Evolutionary conservation across 495 filamentous ascomycete species (phyloP), one percentile per base, ranked within the genome.

Genomic region (Talaromyces liani): DNA sequence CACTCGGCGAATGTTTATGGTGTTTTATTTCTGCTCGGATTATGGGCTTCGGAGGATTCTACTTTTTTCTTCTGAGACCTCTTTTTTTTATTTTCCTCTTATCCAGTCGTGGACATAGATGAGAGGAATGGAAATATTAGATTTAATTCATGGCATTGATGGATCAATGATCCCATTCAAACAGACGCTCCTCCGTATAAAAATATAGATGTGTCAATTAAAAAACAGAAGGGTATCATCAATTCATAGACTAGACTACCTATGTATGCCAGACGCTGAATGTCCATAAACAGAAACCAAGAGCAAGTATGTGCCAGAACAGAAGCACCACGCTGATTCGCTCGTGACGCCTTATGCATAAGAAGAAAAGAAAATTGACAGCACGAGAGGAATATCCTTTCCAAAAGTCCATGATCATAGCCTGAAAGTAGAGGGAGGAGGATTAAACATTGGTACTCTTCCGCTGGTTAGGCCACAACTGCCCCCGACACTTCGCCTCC

Each of bases 401-500:
- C 6, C 8, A 41, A 41, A 14, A 41, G 36, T n/a, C 0, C 2
- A 41, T 14, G 4, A 6, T 4, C 34, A 41, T 5, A 16, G 36
- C 14, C 33, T 10, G n/a, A 62, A 8, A 34, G 22, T 20, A 20
- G 14, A 54, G 10, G n/a, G 18, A 47, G 22, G 22, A 24, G 22
- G 22, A 24, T 39, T 20, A 51, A 3, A 55, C 14, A 60, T 67
- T 71, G 6, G 62, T 68, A 20, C 69, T 69, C 64, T 80, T 78
- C 1, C 73, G 70, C n/a, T 73, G 68, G 62, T 75, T 80, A 0
- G 77, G 77, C 79, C 89, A 92, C 4, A 93, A 74, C 55, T 82
- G 90, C 0, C 86, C 84, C 10, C 89, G 79, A 67, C 90, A 93
- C 3, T 82, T 79, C n/a, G 62, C 58, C 55, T 85, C 84, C 1